A percentile compares a stretch with the other conserved stretches of the same genome.
Evolutionary conservation across 345 rosid species (phyloP).

Genomic region (Arabidopsis arenosa): DNA sequence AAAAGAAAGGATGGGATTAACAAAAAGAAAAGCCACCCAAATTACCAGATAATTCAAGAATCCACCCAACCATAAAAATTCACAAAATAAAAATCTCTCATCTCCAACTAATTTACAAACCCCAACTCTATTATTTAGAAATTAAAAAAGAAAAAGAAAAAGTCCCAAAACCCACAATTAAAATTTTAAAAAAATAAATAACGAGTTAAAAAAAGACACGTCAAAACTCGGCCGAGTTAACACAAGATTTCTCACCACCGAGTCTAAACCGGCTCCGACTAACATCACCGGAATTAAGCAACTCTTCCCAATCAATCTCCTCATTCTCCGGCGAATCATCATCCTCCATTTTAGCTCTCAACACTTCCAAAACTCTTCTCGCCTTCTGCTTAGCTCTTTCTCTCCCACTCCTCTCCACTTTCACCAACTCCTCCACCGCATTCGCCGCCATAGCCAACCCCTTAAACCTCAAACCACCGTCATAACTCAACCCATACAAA

Average conservation of each 20-base stretch:
- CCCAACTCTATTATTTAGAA: conserved; percentile 31
- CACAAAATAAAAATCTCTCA: conserved; percentile 15
- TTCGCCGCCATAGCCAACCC: conserved; percentile 76
- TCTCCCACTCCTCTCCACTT: conserved; percentile 57
- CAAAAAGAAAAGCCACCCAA: conserved; percentile 22
- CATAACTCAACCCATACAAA: conserved; percentile 63
- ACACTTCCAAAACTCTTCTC: conserved; percentile 52
- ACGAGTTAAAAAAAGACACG: conserved; percentile 8
- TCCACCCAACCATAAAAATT: conserved; percentile 4
- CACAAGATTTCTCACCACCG: conserved; percentile 42
- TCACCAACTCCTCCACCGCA: conserved; percentile 57
- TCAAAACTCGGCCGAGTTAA: conserved; percentile 62
- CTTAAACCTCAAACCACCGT: conserved; percentile 72
- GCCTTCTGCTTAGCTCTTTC: conserved; percentile 60
- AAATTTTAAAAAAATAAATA: not conserved
- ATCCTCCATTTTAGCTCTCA: conserved; percentile 49
- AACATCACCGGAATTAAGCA: conserved; percentile 60
- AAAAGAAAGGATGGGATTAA: conserved; percentile 22
- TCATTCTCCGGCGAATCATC: conserved; percentile 56
- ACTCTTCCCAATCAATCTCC: conserved; percentile 76
- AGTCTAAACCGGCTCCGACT: conserved; percentile 42
- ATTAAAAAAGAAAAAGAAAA: not conserved
- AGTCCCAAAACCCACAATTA: conserved; percentile 26
- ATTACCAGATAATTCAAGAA: conserved; percentile 34
- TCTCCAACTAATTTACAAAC: conserved; percentile 37